Conservation (phyloP, 768 basidiomycete genomes). For the Leccinum longicurvipes region DNA sequence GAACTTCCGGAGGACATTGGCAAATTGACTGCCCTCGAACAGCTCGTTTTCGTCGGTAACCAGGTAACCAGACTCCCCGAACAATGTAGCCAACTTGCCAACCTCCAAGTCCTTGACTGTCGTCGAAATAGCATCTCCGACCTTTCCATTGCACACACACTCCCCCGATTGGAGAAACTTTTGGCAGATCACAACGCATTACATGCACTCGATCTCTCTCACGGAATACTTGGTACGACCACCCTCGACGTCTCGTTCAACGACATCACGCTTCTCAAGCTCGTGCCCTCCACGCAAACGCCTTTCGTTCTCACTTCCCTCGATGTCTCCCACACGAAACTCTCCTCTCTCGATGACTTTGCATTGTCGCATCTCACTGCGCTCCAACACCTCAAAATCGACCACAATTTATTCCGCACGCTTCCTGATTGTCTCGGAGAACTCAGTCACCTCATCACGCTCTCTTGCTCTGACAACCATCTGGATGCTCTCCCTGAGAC, state of each 20-base stretch:
- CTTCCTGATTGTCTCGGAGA: conserved; percentile 84
- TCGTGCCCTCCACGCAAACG: conserved; percentile 45
- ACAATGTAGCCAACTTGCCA: conserved; percentile 51
- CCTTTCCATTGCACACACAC: conserved; percentile 59
- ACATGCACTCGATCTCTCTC: conserved; percentile 73
- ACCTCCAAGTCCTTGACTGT: conserved; percentile 74
- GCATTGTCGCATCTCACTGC: conserved; percentile 70
- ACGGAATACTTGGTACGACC: conserved; percentile 61
- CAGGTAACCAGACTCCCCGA: conserved; percentile 69
- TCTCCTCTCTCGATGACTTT: conserved; percentile 76
- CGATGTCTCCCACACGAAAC: conserved; percentile 84
- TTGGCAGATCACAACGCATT: conserved; percentile 81
- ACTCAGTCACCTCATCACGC: conserved; percentile 61
- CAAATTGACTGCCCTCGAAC: conserved; percentile 60
- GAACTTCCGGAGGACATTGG: conserved; percentile 81
- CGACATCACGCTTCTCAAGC: conserved; percentile 77
- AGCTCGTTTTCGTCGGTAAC: conserved; percentile 84
- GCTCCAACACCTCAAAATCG: conserved; percentile 68
- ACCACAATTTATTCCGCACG: conserved; percentile 82
- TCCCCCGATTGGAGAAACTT: conserved; percentile 67
- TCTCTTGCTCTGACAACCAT: conserved; percentile 91
- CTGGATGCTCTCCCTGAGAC: conserved; percentile 70
- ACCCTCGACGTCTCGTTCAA: conserved; percentile 78
- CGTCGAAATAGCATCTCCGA: conserved; percentile 81
- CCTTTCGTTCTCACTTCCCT: conserved; percentile 68